Evolutionary conservation across 805 yeast genomes (phyloP).

Genomic region (Barnettozyma salicaria): DNA sequence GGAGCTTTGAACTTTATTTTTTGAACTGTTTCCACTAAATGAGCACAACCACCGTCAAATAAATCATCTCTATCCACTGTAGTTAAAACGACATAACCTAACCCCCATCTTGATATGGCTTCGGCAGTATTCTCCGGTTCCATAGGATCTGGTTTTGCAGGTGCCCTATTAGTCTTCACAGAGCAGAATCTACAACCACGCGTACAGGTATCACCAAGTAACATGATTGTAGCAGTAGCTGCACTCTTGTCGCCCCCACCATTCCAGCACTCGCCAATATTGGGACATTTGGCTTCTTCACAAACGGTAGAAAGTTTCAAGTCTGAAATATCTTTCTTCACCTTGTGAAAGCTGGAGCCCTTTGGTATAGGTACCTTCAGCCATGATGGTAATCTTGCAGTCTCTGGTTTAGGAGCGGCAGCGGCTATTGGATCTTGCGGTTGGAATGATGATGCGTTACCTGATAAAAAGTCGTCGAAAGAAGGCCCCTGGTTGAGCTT

Average conservation of each 20-base stretch:
- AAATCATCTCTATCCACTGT: slow-evolving; percentile 97
- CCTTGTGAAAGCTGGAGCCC: slow-evolving; percentile 74
- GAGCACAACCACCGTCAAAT: slow-evolving; percentile 87
- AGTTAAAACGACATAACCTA: slow-evolving; percentile 95
- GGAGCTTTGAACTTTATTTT: slow-evolving; percentile 85
- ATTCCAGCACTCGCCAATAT: slow-evolving; percentile 97
- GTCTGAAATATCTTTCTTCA: slow-evolving; percentile 84
- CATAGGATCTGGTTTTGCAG: slow-evolving; percentile 85
- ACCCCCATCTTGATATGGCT: slow-evolving; percentile 95
- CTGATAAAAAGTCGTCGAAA: slow-evolving; percentile 84
- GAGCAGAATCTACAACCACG: slow-evolving; percentile 99
- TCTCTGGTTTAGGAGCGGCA: slow-evolving; percentile 28
- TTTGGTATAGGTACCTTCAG: slow-evolving; percentile 94
- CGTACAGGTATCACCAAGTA: slow-evolving; percentile 97
- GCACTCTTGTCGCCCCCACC: slow-evolving; percentile 80
- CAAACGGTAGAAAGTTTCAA: slow-evolving; percentile 91
- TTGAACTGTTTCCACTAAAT: slow-evolving; percentile 80
- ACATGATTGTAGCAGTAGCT: slow-evolving; percentile 96
- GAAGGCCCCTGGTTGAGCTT: slow-evolving; percentile 75
- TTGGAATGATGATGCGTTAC: slow-evolving; percentile 58
- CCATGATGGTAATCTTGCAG: slow-evolving; percentile 75
- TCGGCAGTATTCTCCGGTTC: slow-evolving; percentile 98
- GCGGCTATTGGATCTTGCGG: slow-evolving; percentile 70
- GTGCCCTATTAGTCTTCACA: slow-evolving; percentile 85
- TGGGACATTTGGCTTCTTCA: slow-evolving; percentile 99